Base-by-base conservation (phyloP, 305 asterid genomes). In the Lippia alba region DNA sequence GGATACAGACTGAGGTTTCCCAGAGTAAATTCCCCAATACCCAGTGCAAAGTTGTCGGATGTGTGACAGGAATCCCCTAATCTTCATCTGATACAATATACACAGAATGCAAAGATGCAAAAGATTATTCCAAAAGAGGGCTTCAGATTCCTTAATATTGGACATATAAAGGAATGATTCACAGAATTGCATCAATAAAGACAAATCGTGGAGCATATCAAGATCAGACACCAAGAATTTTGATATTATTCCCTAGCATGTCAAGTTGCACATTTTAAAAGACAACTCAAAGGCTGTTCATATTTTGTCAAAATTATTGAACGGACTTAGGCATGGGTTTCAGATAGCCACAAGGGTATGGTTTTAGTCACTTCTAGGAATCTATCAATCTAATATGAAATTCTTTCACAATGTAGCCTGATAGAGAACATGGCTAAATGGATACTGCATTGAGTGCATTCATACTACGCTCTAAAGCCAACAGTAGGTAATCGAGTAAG, bases 1-100 rank as follows among this genome's bases (percentile, higher is more conserved):
- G 56, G 94, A 58, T 44, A 80, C 61, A 54, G 96, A 74, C 34
- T 86, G 98, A 64, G 88, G 66, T 76, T 92, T 92, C 45, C 83
- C 86, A 59, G 94, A 83, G 79, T 87, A 78, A 73, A 90, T 78
- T 69, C 96, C 98, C 96, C 96, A 92, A 77, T 92, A 92, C 64
- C 94, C 97, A 78, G 80, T 78, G 73, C 81, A 92, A 76, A 86
- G 82, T 84, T 88, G 91, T 62, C 91, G 90, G 64, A 88, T 86
- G 80, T 90, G 98, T 10, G 98, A 89, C 55, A 90, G 75, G 80
- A 81, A 87, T 68, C 94, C 97, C 82, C 96, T 77, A 63, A 92
- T 92, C 78, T 85, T 79, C 77, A 92, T 92, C 97, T 91, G 91
- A 79, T 72, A 61, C 44, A 82, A 62, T 62, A 70, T 33, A 72